A percentile compares a stretch with the other conserved stretches of the same genome.
Conservation (phyloP, 1,284 basidiomycete species). For the Sanghuangporus sanghuang region DNA sequence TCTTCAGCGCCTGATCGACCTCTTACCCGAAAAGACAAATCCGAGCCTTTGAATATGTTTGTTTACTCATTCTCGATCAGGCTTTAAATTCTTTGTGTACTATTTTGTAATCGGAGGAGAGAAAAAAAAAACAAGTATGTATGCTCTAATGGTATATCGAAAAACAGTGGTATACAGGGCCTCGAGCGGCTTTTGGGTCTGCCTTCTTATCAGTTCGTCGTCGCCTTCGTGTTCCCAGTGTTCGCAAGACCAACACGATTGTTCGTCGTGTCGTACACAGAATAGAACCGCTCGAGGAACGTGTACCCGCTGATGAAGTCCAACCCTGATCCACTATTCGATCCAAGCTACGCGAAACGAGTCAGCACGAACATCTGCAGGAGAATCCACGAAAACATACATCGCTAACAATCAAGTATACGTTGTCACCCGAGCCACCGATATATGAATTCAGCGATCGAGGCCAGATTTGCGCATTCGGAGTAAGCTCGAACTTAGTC, state of each 20-base stretch:
- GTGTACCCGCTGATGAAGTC: slow-evolving; percentile 30
- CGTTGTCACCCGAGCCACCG: slow-evolving; percentile 12
- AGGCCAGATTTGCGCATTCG: slow-evolving; percentile 21
- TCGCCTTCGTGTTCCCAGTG: slow-evolving; percentile 37
- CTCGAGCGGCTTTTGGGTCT: neutral
- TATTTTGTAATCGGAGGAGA: neutral
- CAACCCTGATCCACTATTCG: slow-evolving; percentile 26
- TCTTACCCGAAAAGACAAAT: neutral
- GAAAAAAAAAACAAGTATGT: neutral
- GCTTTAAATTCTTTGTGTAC: neutral
- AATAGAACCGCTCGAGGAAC: slow-evolving; percentile 47
- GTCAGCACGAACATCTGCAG: neutral
- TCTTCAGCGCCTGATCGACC: neutral
- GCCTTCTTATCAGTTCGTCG: slow-evolving; percentile 32
- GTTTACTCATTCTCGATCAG: neutral
- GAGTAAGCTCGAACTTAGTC: slow-evolving; percentile 18
- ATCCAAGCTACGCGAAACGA: slow-evolving; percentile 5
- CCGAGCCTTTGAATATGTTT: too few relatives aligned
- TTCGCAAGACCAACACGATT: slow-evolving; percentile 40
- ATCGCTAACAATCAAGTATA: slow-evolving; percentile 21
- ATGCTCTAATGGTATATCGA: neutral
- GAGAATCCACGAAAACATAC: neutral
- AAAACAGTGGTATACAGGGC: neutral
- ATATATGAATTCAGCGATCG: slow-evolving; percentile 18
- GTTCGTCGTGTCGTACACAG: slow-evolving; percentile 56